Base-by-base conservation (phyloP, 495 filamentous ascomycete genomes). In the Durotheca rogersii region DNA sequence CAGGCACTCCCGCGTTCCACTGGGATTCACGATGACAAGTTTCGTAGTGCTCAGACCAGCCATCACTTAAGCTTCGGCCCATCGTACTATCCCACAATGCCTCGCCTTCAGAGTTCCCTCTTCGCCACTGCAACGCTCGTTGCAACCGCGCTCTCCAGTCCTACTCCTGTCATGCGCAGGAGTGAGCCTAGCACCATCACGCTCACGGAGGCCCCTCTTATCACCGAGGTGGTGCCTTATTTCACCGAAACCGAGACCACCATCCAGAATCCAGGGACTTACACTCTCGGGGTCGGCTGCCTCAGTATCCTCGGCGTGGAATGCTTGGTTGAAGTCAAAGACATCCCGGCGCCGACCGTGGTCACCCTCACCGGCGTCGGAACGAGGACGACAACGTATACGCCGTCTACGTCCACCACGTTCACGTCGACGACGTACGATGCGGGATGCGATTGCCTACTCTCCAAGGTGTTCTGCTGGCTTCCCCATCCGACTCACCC, bases 391-490 rank as follows among this genome's bases (percentile, higher is more conserved):
- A 30, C 18, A 16, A 51, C 47, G 2, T 51, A 51, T 34, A 29
- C 38, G 12, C 37, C 47, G 2, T 34, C 29, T 6, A 11, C 39
- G 6, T 31, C 47, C 9, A 51, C 47, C 1, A 51, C 47, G 3
- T 51, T 42, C 23, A 43, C 39, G 18, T 36, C 47, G 31, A 32
- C 47, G 14, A 37, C 30, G 9, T 51, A 51, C 20, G 32, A 51
- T 12, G 19, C 39, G 2, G 38, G 1, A 0, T 51, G 47, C 15
- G 27, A 43, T 14, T 51, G 47, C 17, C 30, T 42, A 14, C 41
- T 25, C 27, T 43, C 47, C 20, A 51, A 38, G 25, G n/a, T 43
- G 43, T 51, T 23, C 39, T 43, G 39, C 25, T 51, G 47, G 47
- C 34, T 31, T 16, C 47, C 47, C 12, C 18, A 16, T 47, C 9